A percentile compares a stretch with the other conserved stretches of the same genome.
These are phyloP conservation scores for Drechslerella coelobrocha DNA, from an alignment of 2,329 filamentous ascomycete species.

Conservation along the genomic window DNA sequence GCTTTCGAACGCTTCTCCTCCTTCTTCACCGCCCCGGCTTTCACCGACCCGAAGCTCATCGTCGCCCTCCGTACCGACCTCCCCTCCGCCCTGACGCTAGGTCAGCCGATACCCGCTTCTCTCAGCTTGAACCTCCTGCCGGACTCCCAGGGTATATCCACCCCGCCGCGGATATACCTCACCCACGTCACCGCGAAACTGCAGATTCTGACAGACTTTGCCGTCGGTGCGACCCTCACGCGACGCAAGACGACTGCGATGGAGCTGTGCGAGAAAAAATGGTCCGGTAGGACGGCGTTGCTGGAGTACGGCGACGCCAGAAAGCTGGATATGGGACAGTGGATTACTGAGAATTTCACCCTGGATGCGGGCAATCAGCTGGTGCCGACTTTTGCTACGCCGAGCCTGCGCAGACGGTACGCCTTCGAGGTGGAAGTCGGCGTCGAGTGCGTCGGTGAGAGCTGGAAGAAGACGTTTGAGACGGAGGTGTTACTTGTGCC, in stretches of 20 bases:
- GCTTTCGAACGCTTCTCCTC: conserved; percentile 35
- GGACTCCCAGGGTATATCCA: conserved; percentile 28
- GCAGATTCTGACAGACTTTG: conserved; percentile 39
- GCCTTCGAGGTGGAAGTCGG: conserved; percentile 31
- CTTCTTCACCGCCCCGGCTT: conserved; percentile 21
- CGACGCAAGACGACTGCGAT: conserved; percentile 26
- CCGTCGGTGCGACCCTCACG: conserved; percentile 12
- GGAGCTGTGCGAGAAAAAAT: conserved; percentile 23
- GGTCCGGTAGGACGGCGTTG: conserved; percentile 25
- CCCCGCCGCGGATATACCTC: conserved; percentile 34
- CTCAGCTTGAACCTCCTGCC: conserved; percentile 33
- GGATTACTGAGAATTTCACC: conserved; percentile 41
- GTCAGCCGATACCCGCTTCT: conserved; percentile 13
- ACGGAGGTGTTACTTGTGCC: conserved; percentile 34
- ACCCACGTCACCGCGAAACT: conserved; percentile 28
- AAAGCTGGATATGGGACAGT: conserved; percentile 31
- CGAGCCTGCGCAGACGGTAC: conserved; percentile 38
- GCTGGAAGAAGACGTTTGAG: conserved; percentile 46
- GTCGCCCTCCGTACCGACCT: conserved; percentile 34
- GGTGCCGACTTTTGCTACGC: conserved; percentile 35
- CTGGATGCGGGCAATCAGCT: conserved; percentile 41
- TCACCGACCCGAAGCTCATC: conserved; percentile 35
- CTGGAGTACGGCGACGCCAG: conserved; percentile 37
- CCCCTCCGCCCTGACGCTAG: conserved; percentile 27
- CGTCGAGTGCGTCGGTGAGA: conserved; percentile 38